phyloP scores from a whole-genome alignment of 176 grass and related monocot species.

The Avena atlantica region DNA sequence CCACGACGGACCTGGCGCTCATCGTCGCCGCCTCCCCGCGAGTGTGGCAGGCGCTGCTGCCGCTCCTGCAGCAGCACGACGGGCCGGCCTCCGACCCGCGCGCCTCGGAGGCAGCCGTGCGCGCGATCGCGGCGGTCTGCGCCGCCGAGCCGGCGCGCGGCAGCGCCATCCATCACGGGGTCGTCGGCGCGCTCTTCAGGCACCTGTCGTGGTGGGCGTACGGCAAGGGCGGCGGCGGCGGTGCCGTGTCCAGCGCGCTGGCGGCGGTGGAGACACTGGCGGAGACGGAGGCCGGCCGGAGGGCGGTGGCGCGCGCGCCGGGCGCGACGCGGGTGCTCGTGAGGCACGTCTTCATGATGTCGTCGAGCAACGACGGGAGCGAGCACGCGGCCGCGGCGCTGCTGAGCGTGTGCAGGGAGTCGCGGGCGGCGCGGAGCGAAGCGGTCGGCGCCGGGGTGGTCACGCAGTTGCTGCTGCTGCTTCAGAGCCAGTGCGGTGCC shows the following conservation, averaged over 20 bases:
- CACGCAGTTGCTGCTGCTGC: constrained; percentile 74
- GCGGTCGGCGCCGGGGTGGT: constrained; percentile 66
- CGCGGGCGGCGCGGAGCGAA: constrained; percentile 40
- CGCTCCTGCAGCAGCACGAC: constrained; percentile 39
- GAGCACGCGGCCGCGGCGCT: constrained; percentile 83
- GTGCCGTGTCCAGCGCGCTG: constrained; percentile 48
- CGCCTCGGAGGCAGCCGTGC: constrained; percentile 53
- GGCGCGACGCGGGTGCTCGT: constrained; percentile 62
- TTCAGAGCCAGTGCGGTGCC: constrained; percentile 86
- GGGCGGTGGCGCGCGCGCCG: constrained; percentile 38
- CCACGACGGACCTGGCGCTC: constrained; percentile 55
- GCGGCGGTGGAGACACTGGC: constrained; percentile 63
- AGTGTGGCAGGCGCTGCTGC: constrained; percentile 61
- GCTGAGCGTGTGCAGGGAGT: constrained; percentile 64
- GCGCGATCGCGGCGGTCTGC: constrained; percentile 68
- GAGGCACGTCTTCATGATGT: constrained; percentile 74
- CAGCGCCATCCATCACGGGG: constrained; percentile 68
- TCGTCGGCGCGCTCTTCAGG: constrained; percentile 53
- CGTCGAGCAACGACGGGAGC: constrained; percentile 69
- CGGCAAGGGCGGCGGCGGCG: constrained; percentile 36
- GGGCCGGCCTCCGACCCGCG: constrained; percentile 22
- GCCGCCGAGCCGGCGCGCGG: constrained; percentile 41
- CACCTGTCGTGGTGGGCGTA: constrained; percentile 53
- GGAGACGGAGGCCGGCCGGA: constrained; percentile 51
- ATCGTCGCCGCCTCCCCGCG: constrained; percentile 53